Base-by-base conservation (phyloP, 2,329 filamentous ascomycete species). In the Calonectria fujianensis region DNA sequence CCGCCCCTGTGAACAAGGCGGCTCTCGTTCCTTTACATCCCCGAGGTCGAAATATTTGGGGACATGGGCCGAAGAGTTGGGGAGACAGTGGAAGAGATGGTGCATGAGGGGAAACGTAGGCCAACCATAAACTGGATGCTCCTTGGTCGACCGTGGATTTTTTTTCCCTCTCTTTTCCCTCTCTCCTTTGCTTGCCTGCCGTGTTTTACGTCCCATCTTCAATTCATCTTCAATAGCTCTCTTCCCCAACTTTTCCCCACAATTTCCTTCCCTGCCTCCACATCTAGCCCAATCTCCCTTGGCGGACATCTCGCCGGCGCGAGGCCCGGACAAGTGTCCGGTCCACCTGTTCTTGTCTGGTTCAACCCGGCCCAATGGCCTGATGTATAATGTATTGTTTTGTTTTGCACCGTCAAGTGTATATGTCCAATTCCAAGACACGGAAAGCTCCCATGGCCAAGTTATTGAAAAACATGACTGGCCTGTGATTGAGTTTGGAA, bases 191-290 rank as follows among this genome's bases (percentile, higher is more conserved):
- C 35, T 51, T 57, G 14, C 37, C 39, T 13, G 37, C 16, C n/a
- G 35, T 29, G 16, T 39, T 29, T 3, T 24, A 45, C 29, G 24
- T 63, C 27, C 14, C 54, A 59, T n/a, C 37, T 61, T 37, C 57
- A 61, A 39, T 37, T 27, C 32, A 27, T 61, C 32, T 39, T 61
- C 57, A 27, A 39, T 27, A 61, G 35, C 35, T 61, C 54, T 41
- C 66, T 59, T 71, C 69, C 72, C 72, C 72, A 70, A 74, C 68
- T 72, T 64, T 73, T 72, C 72, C 54, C 72, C 72, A 74, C 69
- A 71, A 48, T 71, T 70, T 52, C 27, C 29, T 51, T 48, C 9
- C 39, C 54, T 39, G 50, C 72, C 71, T 70, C 66, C 72, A 66
- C 72, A 57, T 32, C 37, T 27, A 24, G 50, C 13, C 39, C 37